These are phyloP conservation scores for Pyrrhoderma lamaoense DNA, from an alignment of 1,284 basidiomycete genomes.

Conservation along the genomic window DNA sequence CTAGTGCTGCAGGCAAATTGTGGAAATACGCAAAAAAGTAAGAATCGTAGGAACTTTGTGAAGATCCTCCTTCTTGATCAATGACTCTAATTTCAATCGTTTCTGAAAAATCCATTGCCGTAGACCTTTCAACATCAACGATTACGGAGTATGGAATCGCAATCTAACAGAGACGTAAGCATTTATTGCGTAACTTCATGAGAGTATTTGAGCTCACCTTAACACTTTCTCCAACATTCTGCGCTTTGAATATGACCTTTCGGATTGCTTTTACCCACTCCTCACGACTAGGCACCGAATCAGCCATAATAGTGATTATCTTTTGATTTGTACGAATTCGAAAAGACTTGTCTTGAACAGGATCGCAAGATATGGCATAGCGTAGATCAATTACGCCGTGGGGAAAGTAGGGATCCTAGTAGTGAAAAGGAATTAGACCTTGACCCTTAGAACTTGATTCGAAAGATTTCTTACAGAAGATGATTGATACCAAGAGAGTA, in stretches of 20 bases:
- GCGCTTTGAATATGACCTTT: conserved; percentile 89
- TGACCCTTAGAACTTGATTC: background rate
- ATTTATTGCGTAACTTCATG: background rate
- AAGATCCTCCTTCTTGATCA: conserved; percentile 71
- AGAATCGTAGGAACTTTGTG: conserved; percentile 56
- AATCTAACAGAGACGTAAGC: conserved; percentile 45
- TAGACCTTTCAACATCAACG: conserved; percentile 81
- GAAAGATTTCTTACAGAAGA: conserved; percentile 54
- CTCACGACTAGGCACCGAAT: conserved; percentile 73
- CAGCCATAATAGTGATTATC: conserved; percentile 64
- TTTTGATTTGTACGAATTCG: conserved; percentile 77
- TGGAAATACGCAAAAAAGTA: conserved; percentile 94
- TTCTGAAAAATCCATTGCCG: conserved; percentile 89
- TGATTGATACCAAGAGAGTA: conserved; percentile 92
- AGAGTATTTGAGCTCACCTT: conserved; percentile 47
- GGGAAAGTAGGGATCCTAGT: conserved; percentile 91
- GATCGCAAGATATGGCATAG: conserved; percentile 85
- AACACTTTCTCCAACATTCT: conserved; percentile 93
- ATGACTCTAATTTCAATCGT: conserved; percentile 89
- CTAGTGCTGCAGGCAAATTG: conserved; percentile 66
- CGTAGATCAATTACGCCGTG: conserved; percentile 91
- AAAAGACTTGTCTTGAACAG: conserved; percentile 65
- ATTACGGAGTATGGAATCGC: conserved; percentile 90
- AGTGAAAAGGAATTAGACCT: background rate
- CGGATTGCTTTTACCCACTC: conserved; percentile 93